These are phyloP conservation scores for Nannochloris sp. DNA, from an alignment of 139 green algal species.

Conservation along the genomic window DNA sequence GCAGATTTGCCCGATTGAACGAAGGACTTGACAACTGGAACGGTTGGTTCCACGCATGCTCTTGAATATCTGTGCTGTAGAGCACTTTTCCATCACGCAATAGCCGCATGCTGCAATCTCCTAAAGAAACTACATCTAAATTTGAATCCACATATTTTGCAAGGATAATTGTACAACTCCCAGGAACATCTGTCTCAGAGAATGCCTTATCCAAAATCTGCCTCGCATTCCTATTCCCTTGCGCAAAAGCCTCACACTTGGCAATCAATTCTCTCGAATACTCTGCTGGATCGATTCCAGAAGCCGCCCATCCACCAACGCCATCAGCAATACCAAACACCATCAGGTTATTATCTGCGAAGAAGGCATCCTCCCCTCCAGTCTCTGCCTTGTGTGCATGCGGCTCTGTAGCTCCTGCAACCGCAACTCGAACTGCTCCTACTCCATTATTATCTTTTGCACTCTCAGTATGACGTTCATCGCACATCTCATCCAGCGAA, in stretches of 20 bases:
- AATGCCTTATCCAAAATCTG: conserved; percentile 28
- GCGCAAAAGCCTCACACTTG: conserved; percentile 4
- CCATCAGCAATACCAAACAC: conserved; percentile 78
- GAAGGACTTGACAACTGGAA: conserved; percentile 65
- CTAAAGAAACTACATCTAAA: conserved; percentile 31
- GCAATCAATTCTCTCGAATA: conserved; percentile 60
- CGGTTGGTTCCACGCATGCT: conserved; percentile 96
- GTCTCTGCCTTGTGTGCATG: conserved; percentile 68
- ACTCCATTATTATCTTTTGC: neutral
- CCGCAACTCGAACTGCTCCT: neutral
- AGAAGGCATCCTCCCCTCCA: conserved; percentile 83
- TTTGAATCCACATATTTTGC: conserved; percentile 4
- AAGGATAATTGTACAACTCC: conserved; percentile 25
- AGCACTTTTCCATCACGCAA: conserved; percentile 53
- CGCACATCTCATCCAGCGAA: neutral
- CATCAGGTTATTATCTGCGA: conserved; percentile 49
- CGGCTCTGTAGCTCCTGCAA: conserved; percentile 24
- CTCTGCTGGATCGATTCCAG: conserved; percentile 71
- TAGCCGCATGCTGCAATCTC: conserved; percentile 67
- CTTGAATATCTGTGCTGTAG: conserved; percentile 65
- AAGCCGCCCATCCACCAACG: conserved; percentile 77
- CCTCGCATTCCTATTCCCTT: neutral
- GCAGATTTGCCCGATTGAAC: conserved; percentile 6
- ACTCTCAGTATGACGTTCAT: neutral
- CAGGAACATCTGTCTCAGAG: conserved; percentile 15